Conservation (phyloP, 805 yeast genomes). For the Wickerhamiella azymoides region DNA sequence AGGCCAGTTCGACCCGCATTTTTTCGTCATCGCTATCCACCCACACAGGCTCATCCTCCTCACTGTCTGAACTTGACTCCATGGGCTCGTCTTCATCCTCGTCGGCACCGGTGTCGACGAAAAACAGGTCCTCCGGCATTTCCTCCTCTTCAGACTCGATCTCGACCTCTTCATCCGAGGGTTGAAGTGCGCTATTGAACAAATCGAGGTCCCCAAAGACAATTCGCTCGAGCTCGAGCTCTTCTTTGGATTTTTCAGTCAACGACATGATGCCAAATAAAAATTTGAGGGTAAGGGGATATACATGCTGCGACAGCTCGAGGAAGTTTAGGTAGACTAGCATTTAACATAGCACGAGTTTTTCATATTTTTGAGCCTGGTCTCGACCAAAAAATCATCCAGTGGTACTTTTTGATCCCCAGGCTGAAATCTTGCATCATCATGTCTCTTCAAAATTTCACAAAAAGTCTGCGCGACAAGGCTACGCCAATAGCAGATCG, state of each 20-base stretch:
- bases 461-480: conserved; percentile 22
- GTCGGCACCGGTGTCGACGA: conserved; percentile 37
- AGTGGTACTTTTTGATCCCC: too few species aligned
- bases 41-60: conserved; percentile 35
- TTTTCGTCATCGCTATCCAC: conserved; percentile 82
- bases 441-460: conserved; percentile 20
- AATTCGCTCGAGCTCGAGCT: conserved; percentile 58
- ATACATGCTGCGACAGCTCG: neutral
- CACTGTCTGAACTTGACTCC: conserved; percentile 25
- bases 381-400: too few species aligned
- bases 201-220: conserved; percentile 84
- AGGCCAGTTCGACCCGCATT: conserved; percentile 43
- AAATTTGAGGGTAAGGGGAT: conserved; percentile 11
- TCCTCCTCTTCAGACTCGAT: conserved; percentile 24
- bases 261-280: conserved; percentile 5
- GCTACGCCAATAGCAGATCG: conserved; percentile 15
- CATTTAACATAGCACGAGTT: too few species aligned
- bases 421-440: neutral
- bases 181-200: conserved; percentile 49
- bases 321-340: neutral
- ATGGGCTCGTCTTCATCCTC: conserved; percentile 25
- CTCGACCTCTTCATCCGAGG: conserved; percentile 42
- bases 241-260: conserved; percentile 73
- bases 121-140: conserved; percentile 31
- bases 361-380: too few species aligned